Evolutionary conservation across 345 rosid species (phyloP).

Genomic region (Eucalyptus regnans): DNA sequence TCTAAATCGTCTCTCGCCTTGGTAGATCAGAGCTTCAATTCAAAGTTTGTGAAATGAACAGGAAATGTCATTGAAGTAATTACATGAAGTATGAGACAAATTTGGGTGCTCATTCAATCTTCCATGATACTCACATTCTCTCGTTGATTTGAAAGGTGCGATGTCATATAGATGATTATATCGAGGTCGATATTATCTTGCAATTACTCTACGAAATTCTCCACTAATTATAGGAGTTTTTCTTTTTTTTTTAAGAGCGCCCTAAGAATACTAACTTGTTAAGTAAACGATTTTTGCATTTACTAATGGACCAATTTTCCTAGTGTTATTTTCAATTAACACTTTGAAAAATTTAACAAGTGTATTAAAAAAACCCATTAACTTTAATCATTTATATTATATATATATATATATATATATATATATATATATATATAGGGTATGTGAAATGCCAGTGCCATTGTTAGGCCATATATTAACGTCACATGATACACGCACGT

Average conservation of each 20-base stretch:
- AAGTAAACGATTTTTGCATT: neutral
- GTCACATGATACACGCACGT: accelerated
- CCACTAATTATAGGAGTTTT: neutral
- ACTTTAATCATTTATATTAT: neutral
- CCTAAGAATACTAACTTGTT: neutral
- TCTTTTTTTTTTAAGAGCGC: neutral
- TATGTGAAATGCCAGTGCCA: neutral
- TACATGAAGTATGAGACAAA: neutral
- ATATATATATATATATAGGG: neutral
- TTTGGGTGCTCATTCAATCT: neutral
- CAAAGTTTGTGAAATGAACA: neutral
- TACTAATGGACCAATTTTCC: neutral
- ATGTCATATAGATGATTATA: neutral
- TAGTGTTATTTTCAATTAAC: neutral
- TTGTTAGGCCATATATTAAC: neutral
- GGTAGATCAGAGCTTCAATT: neutral
- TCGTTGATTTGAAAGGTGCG: neutral
- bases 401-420: too few relatives aligned
- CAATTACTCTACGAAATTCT: neutral
- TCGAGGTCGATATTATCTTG: neutral
- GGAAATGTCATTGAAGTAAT: neutral
- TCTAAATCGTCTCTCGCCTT: accelerated
- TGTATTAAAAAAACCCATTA: neutral
- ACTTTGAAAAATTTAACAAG: neutral
- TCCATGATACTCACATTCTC: neutral